A percentile compares a stretch with the other conserved stretches of the same genome.
phyloP scores from a whole-genome alignment of 2,329 filamentous ascomycete species.

The Stromatinia cepivora region DNA sequence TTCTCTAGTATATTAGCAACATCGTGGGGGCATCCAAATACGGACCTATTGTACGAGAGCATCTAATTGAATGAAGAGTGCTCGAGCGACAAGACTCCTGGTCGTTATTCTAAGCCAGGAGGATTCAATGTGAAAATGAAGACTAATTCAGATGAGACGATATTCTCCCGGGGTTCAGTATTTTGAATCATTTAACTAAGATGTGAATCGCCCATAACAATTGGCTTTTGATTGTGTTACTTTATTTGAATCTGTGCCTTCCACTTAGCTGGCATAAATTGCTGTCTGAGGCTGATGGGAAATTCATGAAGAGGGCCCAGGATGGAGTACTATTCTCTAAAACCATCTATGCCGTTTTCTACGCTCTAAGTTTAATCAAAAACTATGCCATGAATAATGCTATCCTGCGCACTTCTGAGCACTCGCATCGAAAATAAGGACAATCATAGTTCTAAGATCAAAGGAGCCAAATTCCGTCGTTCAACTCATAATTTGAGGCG shows the following conservation, averaged over 20 bases:
- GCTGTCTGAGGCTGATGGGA: conserved; percentile 58
- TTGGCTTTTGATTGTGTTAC: conserved; percentile 53
- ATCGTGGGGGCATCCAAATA: conserved; percentile 30
- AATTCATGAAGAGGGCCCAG: conserved; percentile 63
- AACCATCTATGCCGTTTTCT: conserved; percentile 7
- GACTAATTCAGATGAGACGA: conserved; percentile 37
- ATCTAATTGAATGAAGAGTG: conserved; percentile 36
- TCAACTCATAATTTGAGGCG: conserved; percentile 44
- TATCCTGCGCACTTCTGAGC: conserved; percentile 26
- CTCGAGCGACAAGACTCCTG: conserved; percentile 47
- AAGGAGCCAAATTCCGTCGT: too few relatives aligned
- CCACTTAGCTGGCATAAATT: conserved; percentile 56
- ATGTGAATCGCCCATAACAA: conserved; percentile 44
- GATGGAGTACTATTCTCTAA: conserved; percentile 43
- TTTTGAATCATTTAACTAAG: conserved; percentile 43
- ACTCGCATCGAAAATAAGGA: background rate
- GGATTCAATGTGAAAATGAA: conserved; percentile 43
- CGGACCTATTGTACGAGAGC: conserved; percentile 33
- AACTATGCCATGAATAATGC: conserved; percentile 44
- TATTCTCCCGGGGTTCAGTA: background rate
- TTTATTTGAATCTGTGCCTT: conserved; percentile 44
- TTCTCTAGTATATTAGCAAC: background rate
- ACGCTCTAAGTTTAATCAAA: background rate
- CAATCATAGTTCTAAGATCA: background rate
- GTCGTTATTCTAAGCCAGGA: conserved; percentile 41